Base-by-base conservation (phyloP, 495 filamentous ascomycete genomes). In the Bacidia gigantensis region DNA sequence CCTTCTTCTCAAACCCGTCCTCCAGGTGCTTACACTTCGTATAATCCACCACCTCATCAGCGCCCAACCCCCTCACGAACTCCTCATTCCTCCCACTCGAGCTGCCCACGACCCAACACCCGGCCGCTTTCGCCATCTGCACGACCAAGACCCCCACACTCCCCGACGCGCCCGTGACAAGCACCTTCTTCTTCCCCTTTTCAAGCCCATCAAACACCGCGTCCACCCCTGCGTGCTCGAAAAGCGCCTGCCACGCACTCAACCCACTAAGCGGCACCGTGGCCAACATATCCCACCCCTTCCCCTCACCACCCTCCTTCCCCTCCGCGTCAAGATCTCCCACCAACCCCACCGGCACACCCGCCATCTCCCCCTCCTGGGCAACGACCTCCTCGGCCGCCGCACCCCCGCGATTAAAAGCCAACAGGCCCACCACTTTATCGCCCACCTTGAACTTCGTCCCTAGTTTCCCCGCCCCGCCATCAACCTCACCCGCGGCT, bases 31-130 rank as follows among this genome's bases (percentile, higher is more conserved):
- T 9, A 44, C 9, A 44, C 12, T 9, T 22, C 56, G 63, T 79
- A 58, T 86, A 88, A 59, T 86, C 80, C 44, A 88, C 68, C 2
- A 84, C 69, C 51, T 80, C 75, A 58, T 86, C 80, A 2, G 82
- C 83, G 0, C 83, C 83, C 2, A 87, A 63, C 11, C 61, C 62
- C 39, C 67, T 68, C 57, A 75, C 78, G 1, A 84, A 64, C 42
- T 77, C 71, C 0, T 69, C 64, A 61, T 85, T 86, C 12, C 62
- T 60, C 7, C 65, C 68, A 9, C 79, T 83, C 50, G 81, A 85
- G 0, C 72, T 73, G 1, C 67, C 64, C 1, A 77, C 80, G 24
- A 85, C 80, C 56, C 75, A 68, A 58, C 79, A 81, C 0, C 81
- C 80, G 10, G 78, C 52, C 3, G 66, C 62, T 61, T 84, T 84